Evolutionary conservation across 768 basidiomycete genomes (phyloP).

Genomic region (Boletus rubroflammeus): DNA sequence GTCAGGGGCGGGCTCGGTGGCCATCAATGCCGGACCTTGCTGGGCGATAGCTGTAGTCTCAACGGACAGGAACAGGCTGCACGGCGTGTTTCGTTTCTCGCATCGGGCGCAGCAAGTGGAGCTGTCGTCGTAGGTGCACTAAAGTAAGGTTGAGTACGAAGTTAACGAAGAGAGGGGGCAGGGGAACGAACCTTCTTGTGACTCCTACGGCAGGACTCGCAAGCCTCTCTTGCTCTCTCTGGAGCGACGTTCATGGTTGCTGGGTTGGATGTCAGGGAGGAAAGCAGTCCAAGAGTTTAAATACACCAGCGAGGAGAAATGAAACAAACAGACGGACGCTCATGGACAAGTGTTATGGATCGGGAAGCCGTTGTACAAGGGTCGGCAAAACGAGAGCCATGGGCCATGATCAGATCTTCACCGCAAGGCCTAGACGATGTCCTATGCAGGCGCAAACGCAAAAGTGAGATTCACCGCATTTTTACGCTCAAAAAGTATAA

Average conservation of each 20-base stretch:
- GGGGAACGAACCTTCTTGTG: constrained; percentile 22
- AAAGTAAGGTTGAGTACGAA: neutral
- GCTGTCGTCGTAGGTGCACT: constrained; percentile 20
- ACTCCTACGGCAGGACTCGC: constrained; percentile 21
- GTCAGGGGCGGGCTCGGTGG: neutral
- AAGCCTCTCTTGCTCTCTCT: constrained; percentile 28
- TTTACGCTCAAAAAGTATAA: constrained; percentile 4
- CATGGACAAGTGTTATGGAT: constrained; percentile 6
- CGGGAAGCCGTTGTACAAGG: constrained; percentile 8
- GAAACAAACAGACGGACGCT: constrained; percentile 9
- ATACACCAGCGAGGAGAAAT: constrained; percentile 14
- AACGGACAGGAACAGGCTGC: constrained; percentile 16
- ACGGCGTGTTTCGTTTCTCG: constrained; percentile 1
- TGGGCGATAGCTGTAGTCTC: constrained; percentile 3
- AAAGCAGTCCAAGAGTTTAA: constrained; percentile 9
- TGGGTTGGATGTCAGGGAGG: neutral
- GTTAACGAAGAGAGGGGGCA: neutral
- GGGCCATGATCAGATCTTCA: constrained; percentile 14
- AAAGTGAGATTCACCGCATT: neutral
- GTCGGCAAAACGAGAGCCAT: constrained; percentile 4
- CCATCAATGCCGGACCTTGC: neutral
- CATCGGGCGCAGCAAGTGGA: constrained; percentile 18
- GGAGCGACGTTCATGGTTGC: constrained; percentile 16
- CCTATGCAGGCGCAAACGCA: neutral
- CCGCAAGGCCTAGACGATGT: constrained; percentile 2